Base-by-base conservation (phyloP, 2,329 filamentous ascomycete species). In the Clarireedia homoeocarpa region DNA sequence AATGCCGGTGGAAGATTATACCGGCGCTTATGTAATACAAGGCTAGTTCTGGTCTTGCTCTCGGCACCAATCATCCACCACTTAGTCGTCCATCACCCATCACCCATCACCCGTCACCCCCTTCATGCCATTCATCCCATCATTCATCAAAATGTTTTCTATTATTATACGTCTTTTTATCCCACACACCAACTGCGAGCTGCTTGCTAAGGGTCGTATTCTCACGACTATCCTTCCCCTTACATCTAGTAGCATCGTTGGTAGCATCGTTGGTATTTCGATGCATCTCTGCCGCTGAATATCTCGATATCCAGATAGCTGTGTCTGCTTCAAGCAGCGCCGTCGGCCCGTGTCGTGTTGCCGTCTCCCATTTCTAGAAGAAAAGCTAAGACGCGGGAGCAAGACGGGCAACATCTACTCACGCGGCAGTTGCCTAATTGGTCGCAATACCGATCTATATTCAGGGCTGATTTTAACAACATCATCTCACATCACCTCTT, bases 401-500 rank as follows among this genome's bases (percentile, higher is more conserved):
- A 30, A 30, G 26, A 10, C 20, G 27, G 10, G 27, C 27, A 7
- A 30, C 27, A 30, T 30, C 27, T 30, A 50, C n/a, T 27, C 9
- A 30, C 36, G 14, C 46, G 36, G 53, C 36, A 55, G 9, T 55
- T 50, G 17, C 50, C 15, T 50, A 6, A 50, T 45, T 50, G 24
- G 53, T 17, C 14, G 44, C 7, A 23, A 45, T 34, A 5, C 24
- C 38, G 15, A 17, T 23, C 17, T 17, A 45, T 26, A 38, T 24
- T 17, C 17, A 27, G 30, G 9, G 38, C 53, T 55, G 46, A 44
- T 17, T 50, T 9, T 12, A n/a, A n/a, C 12, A 20, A 34, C 45
- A 15, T 17, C 26, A 48, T 53, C 50, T 45, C 27, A 53, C 48
- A 38, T 45, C 17, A 51, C 51, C 48, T 53, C 34, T 53, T 12